Base-by-base conservation (phyloP, 306 rosid genomes). In the Castanopsis chinensis region DNA sequence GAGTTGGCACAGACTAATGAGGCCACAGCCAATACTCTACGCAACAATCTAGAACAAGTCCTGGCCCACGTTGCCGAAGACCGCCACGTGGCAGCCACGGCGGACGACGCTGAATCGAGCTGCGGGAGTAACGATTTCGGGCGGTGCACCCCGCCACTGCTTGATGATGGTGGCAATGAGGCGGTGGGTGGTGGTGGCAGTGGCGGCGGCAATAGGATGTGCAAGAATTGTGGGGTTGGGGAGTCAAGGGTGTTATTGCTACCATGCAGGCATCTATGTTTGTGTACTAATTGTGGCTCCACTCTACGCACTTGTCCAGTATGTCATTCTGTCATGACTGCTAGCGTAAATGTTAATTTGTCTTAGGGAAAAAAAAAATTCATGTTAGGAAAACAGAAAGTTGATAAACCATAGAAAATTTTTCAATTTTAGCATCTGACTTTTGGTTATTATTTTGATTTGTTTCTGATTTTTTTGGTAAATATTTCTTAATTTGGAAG, bases 221-320 rank as follows among this genome's bases (percentile, higher is more conserved):
- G 99, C 71, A 81, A 71, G 85, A 86, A 54, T n/a, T 95, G 99
- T 68, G 83, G 91, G 83, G 86, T 20, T 54, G 64, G 86, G 5
- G 98, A 95, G 67, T 86, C 97, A n/a, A 80, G 76, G 67, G 99
- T 95, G 83, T 55, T 95, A 85, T 71, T 90, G 74, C 64, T 95
- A 73, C 99, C 98, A 77, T 95, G 99, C 81, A 90, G 96, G 88
- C 99, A 95, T 80, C 83, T 95, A 19, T 95, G 99, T 76, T 83
- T 92, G 15, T 95, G 99, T 64, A 81, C 90, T 11, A 56, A 72
- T 77, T 95, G 99, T 84, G 99, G 96, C 91, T 90, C 99, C 94
- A 76, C 81, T 2, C 45, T 86, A 0, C 81, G 81, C n/a, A 83
- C 75, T 49, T 95, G 99, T 79, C 99, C 99, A 1, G 88, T 91